Evolutionary conservation across 2,329 filamentous ascomycete genomes (phyloP).

Genomic region (Diaporthe ilicicola): DNA sequence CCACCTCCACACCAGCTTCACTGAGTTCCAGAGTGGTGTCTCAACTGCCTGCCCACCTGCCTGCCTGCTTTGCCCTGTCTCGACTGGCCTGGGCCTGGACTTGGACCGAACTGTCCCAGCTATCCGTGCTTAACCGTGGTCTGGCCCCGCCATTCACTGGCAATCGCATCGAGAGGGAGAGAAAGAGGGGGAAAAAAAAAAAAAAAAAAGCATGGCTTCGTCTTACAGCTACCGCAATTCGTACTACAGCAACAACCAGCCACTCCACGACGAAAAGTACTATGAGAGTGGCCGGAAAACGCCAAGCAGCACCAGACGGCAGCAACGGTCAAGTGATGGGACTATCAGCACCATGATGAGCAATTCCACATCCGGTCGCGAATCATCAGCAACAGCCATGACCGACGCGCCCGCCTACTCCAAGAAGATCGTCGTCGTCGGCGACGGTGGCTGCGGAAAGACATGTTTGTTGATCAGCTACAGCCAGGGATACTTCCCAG

Average conservation of each 20-base stretch:
- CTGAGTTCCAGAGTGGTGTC: neutral
- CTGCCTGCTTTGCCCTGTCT: neutral
- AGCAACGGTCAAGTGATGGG: conserved; percentile 81
- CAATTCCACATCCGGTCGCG: conserved; percentile 71
- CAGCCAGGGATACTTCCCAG: conserved; percentile 97
- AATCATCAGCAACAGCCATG: conserved; percentile 83
- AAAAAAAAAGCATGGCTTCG: conserved; percentile 55
- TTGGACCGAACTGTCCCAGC: conserved; percentile 11
- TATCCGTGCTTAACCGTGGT: conserved; percentile 27
- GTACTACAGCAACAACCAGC: conserved; percentile 52
- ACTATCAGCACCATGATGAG: conserved; percentile 88
- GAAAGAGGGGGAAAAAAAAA: neutral
- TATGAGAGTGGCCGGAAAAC: conserved; percentile 40
- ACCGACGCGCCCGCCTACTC: conserved; percentile 93
- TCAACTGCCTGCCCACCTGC: neutral
- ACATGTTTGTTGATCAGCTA: conserved; percentile 98
- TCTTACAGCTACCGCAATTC: conserved; percentile 62
- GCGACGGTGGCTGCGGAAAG: conserved; percentile 97
- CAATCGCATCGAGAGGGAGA: conserved; percentile 29
- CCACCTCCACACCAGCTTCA: neutral
- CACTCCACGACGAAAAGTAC: conserved; percentile 50
- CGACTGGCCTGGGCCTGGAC: neutral
- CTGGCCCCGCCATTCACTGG: conserved; percentile 33
- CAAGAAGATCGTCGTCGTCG: conserved; percentile 99
- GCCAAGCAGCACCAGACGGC: conserved; percentile 48